Conservation (phyloP, 1,284 basidiomycete species). For the Macrocybe sp. region DNA sequence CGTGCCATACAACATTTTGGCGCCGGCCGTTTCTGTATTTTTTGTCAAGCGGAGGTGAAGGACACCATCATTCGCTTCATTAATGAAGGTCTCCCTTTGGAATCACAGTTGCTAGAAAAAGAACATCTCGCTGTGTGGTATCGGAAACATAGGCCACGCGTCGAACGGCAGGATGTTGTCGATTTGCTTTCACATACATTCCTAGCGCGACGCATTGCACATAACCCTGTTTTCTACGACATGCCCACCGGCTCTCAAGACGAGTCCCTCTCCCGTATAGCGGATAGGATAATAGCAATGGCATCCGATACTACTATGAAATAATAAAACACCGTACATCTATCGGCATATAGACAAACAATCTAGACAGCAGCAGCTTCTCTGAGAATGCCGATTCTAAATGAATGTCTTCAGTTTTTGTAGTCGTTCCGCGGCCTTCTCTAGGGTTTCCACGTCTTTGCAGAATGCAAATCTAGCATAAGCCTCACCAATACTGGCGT, state of each 20-base stretch:
- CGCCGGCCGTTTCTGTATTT: conserved; percentile 72
- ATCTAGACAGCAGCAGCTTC: not conserved
- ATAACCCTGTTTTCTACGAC: conserved; percentile 89
- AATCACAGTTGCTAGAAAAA: conserved; percentile 70
- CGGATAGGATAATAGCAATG: conserved; percentile 46
- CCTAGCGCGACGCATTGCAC: conserved; percentile 63
- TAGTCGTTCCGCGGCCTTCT: conserved; percentile 73
- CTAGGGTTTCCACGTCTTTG: conserved; percentile 84
- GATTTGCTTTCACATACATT: conserved; percentile 83
- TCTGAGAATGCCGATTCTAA: not conserved
- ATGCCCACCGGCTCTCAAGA: conserved; percentile 37
- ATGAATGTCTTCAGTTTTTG: conserved; percentile 71
- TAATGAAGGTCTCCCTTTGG: conserved; percentile 83
- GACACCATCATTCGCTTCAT: conserved; percentile 81
- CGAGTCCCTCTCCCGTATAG: conserved; percentile 63
- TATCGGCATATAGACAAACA: not conserved
- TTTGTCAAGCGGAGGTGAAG: conserved; percentile 82
- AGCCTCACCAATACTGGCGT: conserved; percentile 79
- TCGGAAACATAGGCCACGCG: conserved; percentile 34
- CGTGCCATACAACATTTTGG: conserved; percentile 66
- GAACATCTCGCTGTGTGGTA: conserved; percentile 52
- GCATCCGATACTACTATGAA: conserved; percentile 1
- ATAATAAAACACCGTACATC: not conserved
- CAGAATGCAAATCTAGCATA: conserved; percentile 92
- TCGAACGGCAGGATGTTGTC: conserved; percentile 64